Percentiles rank a stretch among this genome's conserved stretches.
These are phyloP conservation scores for Xylariaceae sp. DNA, from an alignment of 2,329 filamentous ascomycete genomes.

Conservation along the genomic window DNA sequence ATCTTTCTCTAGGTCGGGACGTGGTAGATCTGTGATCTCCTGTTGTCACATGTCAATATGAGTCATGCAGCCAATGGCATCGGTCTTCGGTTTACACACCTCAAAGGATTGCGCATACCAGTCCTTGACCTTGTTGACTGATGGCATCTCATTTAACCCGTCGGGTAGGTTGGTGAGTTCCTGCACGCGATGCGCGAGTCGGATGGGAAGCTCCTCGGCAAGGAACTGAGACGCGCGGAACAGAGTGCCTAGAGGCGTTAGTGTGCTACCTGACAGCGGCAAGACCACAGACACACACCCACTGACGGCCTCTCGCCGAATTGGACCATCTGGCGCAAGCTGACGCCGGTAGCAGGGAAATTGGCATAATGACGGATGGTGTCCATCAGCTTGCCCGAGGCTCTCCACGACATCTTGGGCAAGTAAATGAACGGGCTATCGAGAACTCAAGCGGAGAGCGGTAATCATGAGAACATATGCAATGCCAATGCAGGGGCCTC, in stretches of 20 bases:
- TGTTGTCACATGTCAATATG: constrained; percentile 32
- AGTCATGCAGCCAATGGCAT: constrained; percentile 19
- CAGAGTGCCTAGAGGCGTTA: constrained; percentile 48
- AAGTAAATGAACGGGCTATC: constrained; percentile 12
- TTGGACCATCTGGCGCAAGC: constrained; percentile 97
- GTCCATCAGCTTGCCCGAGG: constrained; percentile 83
- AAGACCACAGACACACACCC: constrained; percentile 46
- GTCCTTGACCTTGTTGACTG: constrained; percentile 87
- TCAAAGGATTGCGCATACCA: constrained; percentile 99
- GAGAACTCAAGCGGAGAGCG: constrained; percentile 2
- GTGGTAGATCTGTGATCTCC: constrained; percentile 85
- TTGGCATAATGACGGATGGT: constrained; percentile 96
- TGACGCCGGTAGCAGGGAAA: constrained; percentile 94
- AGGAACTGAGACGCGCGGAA: constrained; percentile 98
- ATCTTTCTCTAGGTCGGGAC: constrained; percentile 68
- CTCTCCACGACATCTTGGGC: constrained; percentile 83
- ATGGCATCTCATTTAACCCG: constrained; percentile 96
- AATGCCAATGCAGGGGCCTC: constrained; percentile 1
- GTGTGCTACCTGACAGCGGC: constrained; percentile 1
- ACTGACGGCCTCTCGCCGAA: constrained; percentile 91
- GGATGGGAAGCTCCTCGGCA: constrained; percentile 94
- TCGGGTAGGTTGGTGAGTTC: constrained; percentile 89
- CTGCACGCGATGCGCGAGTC: constrained; percentile 90
- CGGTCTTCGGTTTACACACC: constrained; percentile 44
- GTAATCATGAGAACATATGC: background rate